Conservation (phyloP, 2,329 filamentous ascomycete species). For the Metarhizium guizhouense region DNA sequence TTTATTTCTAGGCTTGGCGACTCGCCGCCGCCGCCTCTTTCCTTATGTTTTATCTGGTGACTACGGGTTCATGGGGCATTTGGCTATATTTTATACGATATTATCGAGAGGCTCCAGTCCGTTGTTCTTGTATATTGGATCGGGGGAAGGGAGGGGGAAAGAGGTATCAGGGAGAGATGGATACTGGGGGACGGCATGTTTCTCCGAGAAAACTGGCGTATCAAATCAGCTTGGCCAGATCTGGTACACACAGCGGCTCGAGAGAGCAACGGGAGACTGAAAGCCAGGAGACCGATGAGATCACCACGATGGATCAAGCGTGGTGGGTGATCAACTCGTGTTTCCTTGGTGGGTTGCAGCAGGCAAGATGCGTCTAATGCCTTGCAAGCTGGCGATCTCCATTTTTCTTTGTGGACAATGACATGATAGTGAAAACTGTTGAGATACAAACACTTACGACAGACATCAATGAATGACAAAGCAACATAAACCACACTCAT, state of each 20-base stretch:
- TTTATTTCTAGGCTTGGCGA: background rate
- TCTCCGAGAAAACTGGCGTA: background rate
- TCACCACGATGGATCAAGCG: background rate
- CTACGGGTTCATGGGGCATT: background rate
- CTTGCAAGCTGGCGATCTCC: background rate
- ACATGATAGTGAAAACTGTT: background rate
- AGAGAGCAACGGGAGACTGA: background rate
- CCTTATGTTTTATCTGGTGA: background rate
- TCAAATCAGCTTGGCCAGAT: background rate
- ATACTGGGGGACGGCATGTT: background rate
- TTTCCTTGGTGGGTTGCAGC: background rate
- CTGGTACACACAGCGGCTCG: background rate
- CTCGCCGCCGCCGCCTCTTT: background rate
- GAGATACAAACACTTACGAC: background rate
- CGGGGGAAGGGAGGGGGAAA: background rate
- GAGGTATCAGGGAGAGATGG: background rate
- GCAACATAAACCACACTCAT: too few species aligned
- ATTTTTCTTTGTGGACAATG: background rate
- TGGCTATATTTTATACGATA: background rate
- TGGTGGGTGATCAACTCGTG: background rate
- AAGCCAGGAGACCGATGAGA: background rate
- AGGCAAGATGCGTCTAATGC: background rate
- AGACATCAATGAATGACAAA: background rate
- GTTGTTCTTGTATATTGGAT: constrained; percentile 4
- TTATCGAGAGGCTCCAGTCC: constrained; percentile 2